Base-by-base conservation (phyloP, 805 yeast genomes). In the Candida namnaoensis region DNA sequence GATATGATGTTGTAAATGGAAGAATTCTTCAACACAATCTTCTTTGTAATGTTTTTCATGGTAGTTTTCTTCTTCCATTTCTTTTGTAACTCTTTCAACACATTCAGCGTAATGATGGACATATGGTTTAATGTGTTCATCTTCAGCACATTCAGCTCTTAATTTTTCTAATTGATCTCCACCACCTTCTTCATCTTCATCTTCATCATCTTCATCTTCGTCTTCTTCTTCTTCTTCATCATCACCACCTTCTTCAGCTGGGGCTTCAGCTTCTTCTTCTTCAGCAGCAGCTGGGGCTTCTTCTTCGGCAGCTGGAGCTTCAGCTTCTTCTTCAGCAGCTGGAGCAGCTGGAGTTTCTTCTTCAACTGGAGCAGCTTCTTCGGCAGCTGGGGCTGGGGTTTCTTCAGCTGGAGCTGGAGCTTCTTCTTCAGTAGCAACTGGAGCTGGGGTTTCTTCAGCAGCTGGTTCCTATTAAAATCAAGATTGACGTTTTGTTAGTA, bases 11-110 rank as follows among this genome's bases (percentile, higher is more conserved):
- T 88, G 88, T 61, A 90, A 74, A 70, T 93, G 98, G 88, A 91
- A 90, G 66, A 84, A 91, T 69, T 91, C 99, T 68, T 91, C 98
- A 47, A 91, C 83, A 74, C 99, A 91, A 69, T 91, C 97, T 72
- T 91, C 99, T 69, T 91, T 91, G 75, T 87, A 74, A 13, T 72
- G 80, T 56, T 74, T 76, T 43, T 82, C 80, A 28, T 66, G 95
- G 64, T 91, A 90, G 52, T 71, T 95, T 51, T 76, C 82, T 58
- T 86, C 90, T 69, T 88, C 86, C 72, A 73, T 76, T 55, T 80
- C 95, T 64, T 82, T 79, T 51, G 93, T 80, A 50, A 91, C 98
- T 72, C 97, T 87, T 68, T 85, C 97, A 45, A 80, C 80, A 76
- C 99, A 91, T 67, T 91, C 96, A 48, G 82, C 80, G 69, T 82